Conservation (phyloP, 257 asterid genomes). For the Solanum gandarillasii region DNA sequence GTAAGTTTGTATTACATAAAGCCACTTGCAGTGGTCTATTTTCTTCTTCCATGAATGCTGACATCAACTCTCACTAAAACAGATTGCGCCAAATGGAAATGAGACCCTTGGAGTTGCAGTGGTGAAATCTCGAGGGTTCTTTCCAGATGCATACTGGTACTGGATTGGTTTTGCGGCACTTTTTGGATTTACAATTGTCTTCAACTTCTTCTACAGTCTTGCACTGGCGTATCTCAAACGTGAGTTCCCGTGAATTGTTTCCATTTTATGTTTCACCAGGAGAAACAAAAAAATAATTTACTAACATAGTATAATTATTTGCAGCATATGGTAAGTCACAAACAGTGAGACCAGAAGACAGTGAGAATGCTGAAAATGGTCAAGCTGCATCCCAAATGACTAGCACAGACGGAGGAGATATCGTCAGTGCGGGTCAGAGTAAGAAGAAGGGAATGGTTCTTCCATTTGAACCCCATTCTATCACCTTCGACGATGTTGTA, state of each 20-base stretch:
- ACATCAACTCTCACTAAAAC: neutral
- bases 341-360: conserved; percentile 28
- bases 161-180: conserved; percentile 37
- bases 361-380: conserved; percentile 2
- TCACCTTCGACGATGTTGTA: conserved; percentile 59
- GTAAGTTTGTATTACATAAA: conserved; percentile 10
- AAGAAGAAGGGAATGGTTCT: conserved; percentile 67
- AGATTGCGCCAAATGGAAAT: conserved; percentile 7
- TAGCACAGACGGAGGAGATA: conserved; percentile 14
- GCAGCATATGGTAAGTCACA: conserved; percentile 48
- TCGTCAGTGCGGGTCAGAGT: conserved; percentile 13
- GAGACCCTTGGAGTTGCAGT: conserved; percentile 16
- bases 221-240: conserved; percentile 37
- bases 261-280: neutral
- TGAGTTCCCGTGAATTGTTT: conserved; percentile 20
- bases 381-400: neutral
- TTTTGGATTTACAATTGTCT: conserved; percentile 13
- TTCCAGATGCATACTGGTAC: conserved; percentile 25
- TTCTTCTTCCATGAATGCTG: neutral
- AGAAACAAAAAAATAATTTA: neutral
- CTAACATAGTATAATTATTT: neutral
- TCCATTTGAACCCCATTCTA: conserved; percentile 85
- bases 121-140: conserved; percentile 23
- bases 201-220: conserved; percentile 13
- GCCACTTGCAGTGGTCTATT: neutral